Base-by-base conservation (phyloP, 805 yeast species). In the Candida sithepensis region DNA sequence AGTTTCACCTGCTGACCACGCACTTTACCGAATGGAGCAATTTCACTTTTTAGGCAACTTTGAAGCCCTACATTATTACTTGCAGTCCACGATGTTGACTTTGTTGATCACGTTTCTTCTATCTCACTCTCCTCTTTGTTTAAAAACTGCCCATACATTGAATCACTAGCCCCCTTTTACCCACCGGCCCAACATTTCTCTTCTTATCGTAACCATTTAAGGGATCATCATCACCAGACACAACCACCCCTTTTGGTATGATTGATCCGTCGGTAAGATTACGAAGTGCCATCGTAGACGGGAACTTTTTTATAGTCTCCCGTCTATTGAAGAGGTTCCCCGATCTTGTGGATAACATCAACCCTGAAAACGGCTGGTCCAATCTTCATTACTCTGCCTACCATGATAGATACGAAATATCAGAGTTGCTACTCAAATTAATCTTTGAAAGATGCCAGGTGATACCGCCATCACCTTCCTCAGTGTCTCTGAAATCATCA, bases 361-460 rank as follows among this genome's bases (percentile, higher is more conserved):
- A 89, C 59, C 78, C 89, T 4, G 26, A 60, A 20, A 81, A 83
- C 58, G 96, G 96, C 2, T 88, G 96, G 96, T 74, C 86, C 14
- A 82, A 85, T 34, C 69, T 88, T 41, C 96, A 88, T 63, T 87
- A 88, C 64, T 90, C 96, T 0, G 81, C 92, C 3, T 84, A 62
- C 57, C 68, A 84, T 58, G 94, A 95, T 39, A 75, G 84, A 51
- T 84, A 82, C 56, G 74, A 84, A 46, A 74, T 87, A 26, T 52
- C 66, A n/a, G 60, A 59, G 16, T 42, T 59, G 13, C 47, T 69
- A 14, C 50, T 63, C 20, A 47, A 54, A 20, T 21, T 47, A 37
- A 49, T 59, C 10, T 44, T 49, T 26, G 39, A 49, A 16, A 44
- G 65, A 20, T 39, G 46, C 23, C 42, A 39, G 24, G 40, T 24